Evolutionary conservation across 257 asterid genomes (phyloP), one percentile per base, ranked within the genome.

Genomic region (Prunella vulgaris): DNA sequence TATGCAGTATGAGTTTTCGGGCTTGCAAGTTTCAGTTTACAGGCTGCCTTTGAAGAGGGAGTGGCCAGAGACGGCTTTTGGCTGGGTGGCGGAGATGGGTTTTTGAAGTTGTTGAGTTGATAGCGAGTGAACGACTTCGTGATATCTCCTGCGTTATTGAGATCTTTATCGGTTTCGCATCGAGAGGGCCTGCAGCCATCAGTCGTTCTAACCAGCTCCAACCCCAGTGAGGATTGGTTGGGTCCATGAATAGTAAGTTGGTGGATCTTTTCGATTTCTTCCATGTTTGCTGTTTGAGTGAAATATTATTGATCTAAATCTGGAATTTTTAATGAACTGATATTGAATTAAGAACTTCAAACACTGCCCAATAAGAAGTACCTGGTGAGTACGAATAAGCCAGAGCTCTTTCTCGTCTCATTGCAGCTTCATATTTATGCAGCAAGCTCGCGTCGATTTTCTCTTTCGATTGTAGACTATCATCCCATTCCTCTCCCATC

Each of bases 301-400:
- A 56, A 40, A 74, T 40, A 62, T 60, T 38, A 15, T 35, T 54
- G 30, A 58, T 70, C 48, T 22, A 54, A n/a, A n/a, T 42, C 33
- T 28, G 48, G 25, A 51, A 18, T 21, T 51, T n/a, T 5, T 4
- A 30, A 37, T 30, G 25, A 5, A 7, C 8, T 7, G 12, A 37
- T 13, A 14, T 59, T 59, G 30, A 8, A 56, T 22, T 56, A 21
- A 35, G 15, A n/a, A 56, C 63, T 24, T 32, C 57, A 7, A 24
- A 21, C 25, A 15, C 48, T 12, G 60, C 51, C 10, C 20, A 17
- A 27, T 27, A 46, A 32, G 5, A 64, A 62, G 70, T 88, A 91
- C 97, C 96, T 92, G 97, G 76, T 89, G 97, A 69, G 93, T 70
- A 88, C 18, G 98, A 90, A 84, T 93, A 93, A 70, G 97, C 98